Conservation (phyloP, 768 basidiomycete species). For the Termitomyces sp. region DNA sequence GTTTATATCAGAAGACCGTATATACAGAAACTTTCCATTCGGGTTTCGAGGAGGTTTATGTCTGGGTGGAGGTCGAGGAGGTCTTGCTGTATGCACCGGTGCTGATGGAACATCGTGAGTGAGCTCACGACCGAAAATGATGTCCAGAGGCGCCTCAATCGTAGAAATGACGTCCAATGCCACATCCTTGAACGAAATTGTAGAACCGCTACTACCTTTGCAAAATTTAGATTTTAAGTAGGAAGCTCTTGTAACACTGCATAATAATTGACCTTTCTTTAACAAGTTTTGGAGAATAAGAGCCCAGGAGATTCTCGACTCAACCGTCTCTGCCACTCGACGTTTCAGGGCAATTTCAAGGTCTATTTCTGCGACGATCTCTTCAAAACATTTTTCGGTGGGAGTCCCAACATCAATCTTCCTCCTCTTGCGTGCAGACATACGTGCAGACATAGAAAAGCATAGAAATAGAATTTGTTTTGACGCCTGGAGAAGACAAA, state of each 20-base stretch:
- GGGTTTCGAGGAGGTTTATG: slow-evolving; percentile 14
- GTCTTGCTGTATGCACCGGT: slow-evolving; percentile 12
- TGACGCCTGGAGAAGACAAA: background rate
- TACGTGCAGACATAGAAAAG: slow-evolving; percentile 11
- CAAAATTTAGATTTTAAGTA: background rate
- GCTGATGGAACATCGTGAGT: slow-evolving; percentile 17
- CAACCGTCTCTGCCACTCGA: slow-evolving; percentile 32
- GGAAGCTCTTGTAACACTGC: background rate
- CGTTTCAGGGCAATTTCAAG: slow-evolving; percentile 40
- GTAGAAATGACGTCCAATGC: slow-evolving; percentile 35
- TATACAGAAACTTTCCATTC: slow-evolving; percentile 32
- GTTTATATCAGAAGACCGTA: slow-evolving; percentile 23
- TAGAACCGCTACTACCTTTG: slow-evolving; percentile 14
- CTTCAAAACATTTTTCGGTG: slow-evolving; percentile 8
- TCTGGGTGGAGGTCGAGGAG: slow-evolving; percentile 20
- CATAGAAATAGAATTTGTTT: background rate
- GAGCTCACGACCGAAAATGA: slow-evolving; percentile 28
- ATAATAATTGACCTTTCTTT: slow-evolving; percentile 19
- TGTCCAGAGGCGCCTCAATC: slow-evolving; percentile 33
- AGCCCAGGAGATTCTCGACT: slow-evolving; percentile 46
- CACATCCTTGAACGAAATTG: slow-evolving; percentile 27
- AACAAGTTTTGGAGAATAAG: slow-evolving; percentile 33
- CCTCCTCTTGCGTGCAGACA: slow-evolving; percentile 14
- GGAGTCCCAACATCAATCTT: slow-evolving; percentile 7
- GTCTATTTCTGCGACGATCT: slow-evolving; percentile 33